Conservation (phyloP, 208 protist species). For the Borovskyia barvae region DNA sequence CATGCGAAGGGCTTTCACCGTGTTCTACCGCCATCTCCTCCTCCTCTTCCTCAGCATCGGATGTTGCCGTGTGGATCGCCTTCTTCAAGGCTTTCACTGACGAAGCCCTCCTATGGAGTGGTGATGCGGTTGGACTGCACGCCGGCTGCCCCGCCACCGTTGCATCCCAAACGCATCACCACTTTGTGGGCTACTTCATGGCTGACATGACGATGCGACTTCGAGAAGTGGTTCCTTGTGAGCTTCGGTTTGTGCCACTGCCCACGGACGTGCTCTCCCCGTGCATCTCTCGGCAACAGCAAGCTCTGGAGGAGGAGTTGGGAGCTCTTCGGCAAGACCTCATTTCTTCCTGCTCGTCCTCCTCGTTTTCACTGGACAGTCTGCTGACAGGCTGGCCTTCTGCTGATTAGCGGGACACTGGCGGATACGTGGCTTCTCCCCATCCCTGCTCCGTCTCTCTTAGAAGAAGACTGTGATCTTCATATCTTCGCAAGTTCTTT, state of each 20-base stretch:
- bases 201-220: slow-evolving; percentile 33
- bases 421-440: too few relatives aligned
- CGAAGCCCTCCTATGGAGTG: slow-evolving; percentile 42
- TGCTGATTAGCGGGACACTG: too few relatives aligned
- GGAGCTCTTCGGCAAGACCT: slow-evolving; percentile 1
- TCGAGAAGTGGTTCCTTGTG: slow-evolving; percentile 52
- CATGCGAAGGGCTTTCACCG: background rate
- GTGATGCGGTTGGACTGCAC: slow-evolving; percentile 28
- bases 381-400: too few relatives aligned
- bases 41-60: background rate
- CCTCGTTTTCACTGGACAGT: slow-evolving; percentile 5
- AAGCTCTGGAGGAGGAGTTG: background rate
- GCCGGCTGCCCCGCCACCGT: slow-evolving; percentile 40
- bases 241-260: slow-evolving; percentile 44
- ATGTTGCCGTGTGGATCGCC: background rate
- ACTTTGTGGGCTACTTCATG: slow-evolving; percentile 51
- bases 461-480: too few relatives aligned
- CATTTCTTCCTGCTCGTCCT: background rate
- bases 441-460: too few relatives aligned
- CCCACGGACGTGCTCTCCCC: too few relatives aligned
- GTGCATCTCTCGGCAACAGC: too few relatives aligned
- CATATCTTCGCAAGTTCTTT: too few relatives aligned
- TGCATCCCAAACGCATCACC: slow-evolving; percentile 8
- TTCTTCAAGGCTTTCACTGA: slow-evolving; percentile 15
- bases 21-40: background rate